Percentiles rank a stretch among this genome's conserved stretches.
Conservation (phyloP, 1,284 basidiomycete species). For the Ustilago xerochloae region DNA sequence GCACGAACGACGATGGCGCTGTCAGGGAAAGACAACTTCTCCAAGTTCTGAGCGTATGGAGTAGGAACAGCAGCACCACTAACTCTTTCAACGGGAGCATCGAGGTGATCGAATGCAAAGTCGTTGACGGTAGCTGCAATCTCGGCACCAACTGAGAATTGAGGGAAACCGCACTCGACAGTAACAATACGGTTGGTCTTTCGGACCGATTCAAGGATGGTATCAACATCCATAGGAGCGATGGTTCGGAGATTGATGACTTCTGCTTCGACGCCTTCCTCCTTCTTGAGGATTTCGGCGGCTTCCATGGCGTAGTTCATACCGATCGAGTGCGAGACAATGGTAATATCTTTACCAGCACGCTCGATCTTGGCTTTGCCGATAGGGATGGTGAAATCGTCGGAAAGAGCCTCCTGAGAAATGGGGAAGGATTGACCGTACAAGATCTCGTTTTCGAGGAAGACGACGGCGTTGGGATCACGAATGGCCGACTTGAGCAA, state of each 20-base stretch:
- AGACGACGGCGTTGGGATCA: conserved; percentile 96
- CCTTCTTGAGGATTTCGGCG: conserved; percentile 84
- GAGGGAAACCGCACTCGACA: conserved; percentile 98
- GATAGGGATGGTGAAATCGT: conserved; percentile 90
- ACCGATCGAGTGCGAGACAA: conserved; percentile 81
- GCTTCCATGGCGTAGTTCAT: conserved; percentile 74
- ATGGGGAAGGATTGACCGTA: conserved; percentile 98
- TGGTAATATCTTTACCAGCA: conserved; percentile 89
- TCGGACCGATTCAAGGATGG: conserved; percentile 94
- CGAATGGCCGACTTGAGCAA: conserved; percentile 97
- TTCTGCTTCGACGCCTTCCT: conserved; percentile 92
- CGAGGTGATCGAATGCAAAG: conserved; percentile 74
- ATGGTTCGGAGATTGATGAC: conserved; percentile 97
- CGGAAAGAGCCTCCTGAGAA: conserved; percentile 91
- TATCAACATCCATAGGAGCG: conserved; percentile 95
- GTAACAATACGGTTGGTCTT: conserved; percentile 97
- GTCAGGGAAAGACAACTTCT: conserved; percentile 65
- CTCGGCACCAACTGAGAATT: conserved; percentile 97
- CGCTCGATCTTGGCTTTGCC: conserved; percentile 98
- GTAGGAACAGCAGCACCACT: conserved; percentile 80
- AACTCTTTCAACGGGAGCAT: conserved; percentile 95
- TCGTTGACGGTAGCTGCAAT: conserved; percentile 86
- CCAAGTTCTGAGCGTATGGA: conserved; percentile 73
- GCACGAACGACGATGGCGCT: conserved; percentile 59
- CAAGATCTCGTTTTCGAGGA: conserved; percentile 99